Evolutionary conservation across 305 asterid genomes (phyloP).

Genomic region (Petunia hybrid): DNA sequence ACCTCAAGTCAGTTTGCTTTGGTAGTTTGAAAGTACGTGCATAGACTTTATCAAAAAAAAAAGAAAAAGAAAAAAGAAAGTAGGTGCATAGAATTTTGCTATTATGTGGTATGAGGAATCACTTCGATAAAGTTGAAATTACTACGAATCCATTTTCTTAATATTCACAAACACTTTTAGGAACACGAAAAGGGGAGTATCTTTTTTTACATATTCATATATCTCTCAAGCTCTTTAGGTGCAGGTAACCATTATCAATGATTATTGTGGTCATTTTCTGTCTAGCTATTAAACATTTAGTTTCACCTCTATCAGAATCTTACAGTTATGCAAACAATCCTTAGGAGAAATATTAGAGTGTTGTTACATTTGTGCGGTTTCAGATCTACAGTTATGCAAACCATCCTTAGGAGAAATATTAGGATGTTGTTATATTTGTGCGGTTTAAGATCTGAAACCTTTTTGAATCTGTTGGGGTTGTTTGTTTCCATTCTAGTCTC

Average conservation of each 20-base stretch:
- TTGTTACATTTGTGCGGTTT: slow-evolving; percentile 5
- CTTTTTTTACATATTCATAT: not conserved
- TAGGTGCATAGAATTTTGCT: not conserved
- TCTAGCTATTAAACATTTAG: slow-evolving; percentile 21
- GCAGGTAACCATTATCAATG: not conserved
- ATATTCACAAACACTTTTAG: not conserved
- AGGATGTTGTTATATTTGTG: slow-evolving; percentile 11
- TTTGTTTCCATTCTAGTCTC: not conserved
- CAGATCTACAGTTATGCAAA: not conserved
- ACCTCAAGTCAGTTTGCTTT: not conserved
- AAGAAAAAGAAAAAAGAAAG: too few relatives aligned
- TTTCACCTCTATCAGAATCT: not conserved
- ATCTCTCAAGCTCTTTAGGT: slow-evolving; percentile 15
- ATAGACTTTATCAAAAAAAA: too few relatives aligned
- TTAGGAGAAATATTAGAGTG: slow-evolving; percentile 11
- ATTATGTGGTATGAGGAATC: slow-evolving; percentile 18
- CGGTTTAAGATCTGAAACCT: not conserved
- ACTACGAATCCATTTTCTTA: not conserved
- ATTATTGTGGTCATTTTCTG: slow-evolving; percentile 8
- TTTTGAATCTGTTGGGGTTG: not conserved
- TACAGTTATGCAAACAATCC: not conserved
- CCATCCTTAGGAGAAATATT: slow-evolving; percentile 5
- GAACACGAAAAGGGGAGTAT: slow-evolving; percentile 6
- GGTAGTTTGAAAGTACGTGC: not conserved
- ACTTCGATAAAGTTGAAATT: not conserved